Evolutionary conservation across 345 rosid species (phyloP).

Genomic region (Rhodomyrtus tomentosa): DNA sequence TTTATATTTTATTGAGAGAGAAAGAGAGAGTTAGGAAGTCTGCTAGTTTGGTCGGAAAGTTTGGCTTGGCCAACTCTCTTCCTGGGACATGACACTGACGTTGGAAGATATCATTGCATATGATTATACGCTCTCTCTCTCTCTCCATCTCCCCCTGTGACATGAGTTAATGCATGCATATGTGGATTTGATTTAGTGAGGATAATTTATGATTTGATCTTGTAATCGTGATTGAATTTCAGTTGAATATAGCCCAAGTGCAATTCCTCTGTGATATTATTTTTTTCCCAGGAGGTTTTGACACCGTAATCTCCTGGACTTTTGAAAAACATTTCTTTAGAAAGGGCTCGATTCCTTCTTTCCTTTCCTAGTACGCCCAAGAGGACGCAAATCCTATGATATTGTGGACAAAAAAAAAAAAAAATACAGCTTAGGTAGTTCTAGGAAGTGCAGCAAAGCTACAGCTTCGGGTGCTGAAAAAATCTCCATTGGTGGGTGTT

Average conservation of each 20-base stretch:
- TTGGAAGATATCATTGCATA: constrained; percentile 3
- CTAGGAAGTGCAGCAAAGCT: not conserved
- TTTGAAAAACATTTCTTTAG: not conserved
- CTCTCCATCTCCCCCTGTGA: not conserved
- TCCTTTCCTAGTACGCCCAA: not conserved
- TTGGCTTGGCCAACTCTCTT: constrained; percentile 50
- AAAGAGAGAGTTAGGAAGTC: not conserved
- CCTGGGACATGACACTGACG: constrained; percentile 42
- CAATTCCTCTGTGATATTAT: not conserved
- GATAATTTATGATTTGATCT: not conserved
- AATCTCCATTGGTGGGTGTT: not conserved
- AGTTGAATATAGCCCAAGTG: not conserved
- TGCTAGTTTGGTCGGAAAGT: constrained; percentile 48
- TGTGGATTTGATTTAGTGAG: not conserved
- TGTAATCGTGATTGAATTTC: not conserved
- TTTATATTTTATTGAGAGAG: not conserved
- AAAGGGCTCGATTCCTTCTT: not conserved
- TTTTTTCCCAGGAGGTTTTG: not conserved
- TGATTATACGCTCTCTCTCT: not conserved
- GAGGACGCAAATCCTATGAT: not conserved
- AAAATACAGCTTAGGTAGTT: not conserved
- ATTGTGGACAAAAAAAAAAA: not conserved
- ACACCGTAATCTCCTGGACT: not conserved
- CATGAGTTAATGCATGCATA: not conserved
- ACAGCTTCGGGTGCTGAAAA: not conserved